phyloP scores from a whole-genome alignment of 495 filamentous ascomycete genomes.

The Neurospora sp. region DNA sequence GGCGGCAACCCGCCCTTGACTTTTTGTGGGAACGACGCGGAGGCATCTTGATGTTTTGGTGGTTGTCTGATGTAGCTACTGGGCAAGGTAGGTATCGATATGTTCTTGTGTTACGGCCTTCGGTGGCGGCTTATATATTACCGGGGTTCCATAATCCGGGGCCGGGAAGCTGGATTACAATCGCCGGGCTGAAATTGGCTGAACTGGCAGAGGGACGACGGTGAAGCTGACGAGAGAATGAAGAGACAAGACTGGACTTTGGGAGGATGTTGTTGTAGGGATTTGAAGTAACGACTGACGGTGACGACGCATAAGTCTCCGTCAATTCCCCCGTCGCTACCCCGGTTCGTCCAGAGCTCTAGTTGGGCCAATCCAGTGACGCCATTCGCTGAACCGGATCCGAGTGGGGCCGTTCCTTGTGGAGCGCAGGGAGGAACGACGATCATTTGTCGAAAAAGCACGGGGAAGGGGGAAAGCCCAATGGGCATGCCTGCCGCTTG shows the following conservation, averaged over 20 bases:
- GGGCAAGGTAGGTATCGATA: not conserved
- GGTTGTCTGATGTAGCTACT: not conserved
- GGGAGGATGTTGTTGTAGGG: not conserved
- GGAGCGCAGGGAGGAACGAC: not conserved
- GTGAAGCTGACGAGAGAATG: not conserved
- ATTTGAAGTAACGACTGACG: not conserved
- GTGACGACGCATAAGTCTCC: not conserved
- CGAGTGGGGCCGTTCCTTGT: not conserved
- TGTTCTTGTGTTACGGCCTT: conserved; percentile 9
- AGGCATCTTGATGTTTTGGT: conserved; percentile 27
- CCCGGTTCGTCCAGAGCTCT: not conserved
- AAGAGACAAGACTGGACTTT: not conserved
- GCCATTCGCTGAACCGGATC: not conserved
- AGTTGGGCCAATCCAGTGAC: not conserved
- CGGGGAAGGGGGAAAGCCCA: not conserved
- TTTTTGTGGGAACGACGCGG: conserved; percentile 55
- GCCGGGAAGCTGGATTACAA: not conserved
- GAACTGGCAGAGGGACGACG: not conserved
- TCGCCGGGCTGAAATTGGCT: not conserved
- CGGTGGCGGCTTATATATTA: conserved; percentile 5
- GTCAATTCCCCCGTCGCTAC: not conserved
- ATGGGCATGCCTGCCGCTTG: not conserved
- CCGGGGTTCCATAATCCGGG: conserved; percentile 10
- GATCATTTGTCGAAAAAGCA: not conserved
- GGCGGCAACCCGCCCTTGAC: conserved; percentile 47